Percentiles rank a stretch among this genome's conserved stretches.
Evolutionary conservation across 768 basidiomycete genomes (phyloP).

Genomic region (Cubamyces sp.): DNA sequence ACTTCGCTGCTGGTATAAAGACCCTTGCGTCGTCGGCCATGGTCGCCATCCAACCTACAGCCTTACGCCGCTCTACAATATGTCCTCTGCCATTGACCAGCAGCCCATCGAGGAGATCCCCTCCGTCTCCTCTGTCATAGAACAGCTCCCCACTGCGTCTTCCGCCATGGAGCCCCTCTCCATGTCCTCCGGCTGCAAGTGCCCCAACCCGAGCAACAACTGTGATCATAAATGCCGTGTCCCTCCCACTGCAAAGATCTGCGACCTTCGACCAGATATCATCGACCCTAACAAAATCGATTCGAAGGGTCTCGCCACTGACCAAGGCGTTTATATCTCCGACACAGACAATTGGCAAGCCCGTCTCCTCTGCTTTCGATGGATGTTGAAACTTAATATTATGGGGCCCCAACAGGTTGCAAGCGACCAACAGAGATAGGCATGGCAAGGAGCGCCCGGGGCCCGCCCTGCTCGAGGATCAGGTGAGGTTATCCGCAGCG

Average conservation of each 20-base stretch:
- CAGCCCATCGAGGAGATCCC: too few species aligned
- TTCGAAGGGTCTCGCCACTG: constrained; percentile 53
- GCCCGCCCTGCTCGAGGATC: constrained; percentile 81
- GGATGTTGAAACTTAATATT: too few species aligned
- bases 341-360: constrained; percentile 75
- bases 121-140: too few species aligned
- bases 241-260: constrained; percentile 33
- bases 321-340: constrained; percentile 59
- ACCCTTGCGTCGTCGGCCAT: constrained; percentile 2
- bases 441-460: too few species aligned
- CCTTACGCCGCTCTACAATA: constrained; percentile 11
- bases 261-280: constrained; percentile 36
- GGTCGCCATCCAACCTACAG: background rate
- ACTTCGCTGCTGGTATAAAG: constrained; percentile 12
- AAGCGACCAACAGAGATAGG: constrained; percentile 47
- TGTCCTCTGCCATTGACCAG: constrained; percentile 26
- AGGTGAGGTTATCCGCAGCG: constrained; percentile 40
- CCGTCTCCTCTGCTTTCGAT: too few species aligned
- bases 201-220: too few species aligned
- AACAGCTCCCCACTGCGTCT: too few species aligned
- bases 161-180: too few species aligned
- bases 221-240: too few species aligned
- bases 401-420: constrained; percentile 63
- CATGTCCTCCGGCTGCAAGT: too few species aligned
- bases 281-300: constrained; percentile 36